A percentile compares a stretch with the other conserved stretches of the same genome.
These are phyloP conservation scores for Whalleya microplaca DNA, from an alignment of 2,329 filamentous ascomycete species.

Conservation along the genomic window DNA sequence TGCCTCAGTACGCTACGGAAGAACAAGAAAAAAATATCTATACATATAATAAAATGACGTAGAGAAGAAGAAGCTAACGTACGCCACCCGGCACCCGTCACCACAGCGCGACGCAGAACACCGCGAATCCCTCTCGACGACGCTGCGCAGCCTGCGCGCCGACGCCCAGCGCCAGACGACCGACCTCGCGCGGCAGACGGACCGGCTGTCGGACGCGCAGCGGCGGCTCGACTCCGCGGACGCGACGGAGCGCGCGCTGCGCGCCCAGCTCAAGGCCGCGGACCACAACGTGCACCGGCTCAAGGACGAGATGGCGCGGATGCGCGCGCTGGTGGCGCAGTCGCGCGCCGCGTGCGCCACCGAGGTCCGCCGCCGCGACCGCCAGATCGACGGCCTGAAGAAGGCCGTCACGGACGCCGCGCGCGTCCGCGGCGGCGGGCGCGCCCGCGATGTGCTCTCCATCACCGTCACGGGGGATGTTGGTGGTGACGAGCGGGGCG, in stretches of 20 bases:
- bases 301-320: conserved; percentile 79
- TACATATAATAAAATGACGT: no score
- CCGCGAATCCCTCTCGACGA: conserved; percentile 79
- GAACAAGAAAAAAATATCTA: neutral
- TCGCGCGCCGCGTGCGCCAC: conserved; percentile 85
- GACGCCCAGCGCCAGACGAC: conserved; percentile 75
- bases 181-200: conserved; percentile 64
- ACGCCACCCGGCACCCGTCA: conserved; percentile 8
- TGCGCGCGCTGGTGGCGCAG: conserved; percentile 80
- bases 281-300: conserved; percentile 76
- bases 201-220: conserved; percentile 58
- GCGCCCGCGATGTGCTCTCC: conserved; percentile 57
- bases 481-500: conserved; percentile 42
- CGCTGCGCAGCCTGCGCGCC: conserved; percentile 74
- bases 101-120: conserved; percentile 88
- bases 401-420: conserved; percentile 77
- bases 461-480: conserved; percentile 63
- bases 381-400: conserved; percentile 87
- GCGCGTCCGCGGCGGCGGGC: conserved; percentile 61
- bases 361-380: conserved; percentile 87
- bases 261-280: conserved; percentile 71
- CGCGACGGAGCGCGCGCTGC: conserved; percentile 71
- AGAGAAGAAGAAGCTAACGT: conserved; percentile 6
- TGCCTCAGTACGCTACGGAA: no score
- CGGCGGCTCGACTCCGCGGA: conserved; percentile 63